Evolutionary conservation across 257 asterid species (phyloP).

Genomic region (Penstemon barbatus): DNA sequence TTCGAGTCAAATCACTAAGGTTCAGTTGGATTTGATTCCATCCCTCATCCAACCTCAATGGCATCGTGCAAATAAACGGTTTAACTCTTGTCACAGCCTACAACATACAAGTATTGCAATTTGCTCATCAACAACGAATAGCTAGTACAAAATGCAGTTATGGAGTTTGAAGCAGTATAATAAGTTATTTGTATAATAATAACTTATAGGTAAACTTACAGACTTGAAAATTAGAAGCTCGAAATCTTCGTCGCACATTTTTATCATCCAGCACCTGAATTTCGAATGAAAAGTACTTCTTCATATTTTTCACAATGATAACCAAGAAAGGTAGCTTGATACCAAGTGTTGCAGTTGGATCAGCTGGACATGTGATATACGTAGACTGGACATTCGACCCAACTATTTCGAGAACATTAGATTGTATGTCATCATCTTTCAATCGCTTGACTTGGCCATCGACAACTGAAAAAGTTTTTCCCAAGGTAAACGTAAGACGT

Average conservation of each 20-base stretch:
- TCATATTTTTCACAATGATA: conserved; percentile 80
- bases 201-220: conserved; percentile 64
- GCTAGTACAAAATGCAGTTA: background rate
- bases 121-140: background rate
- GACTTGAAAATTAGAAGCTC: conserved; percentile 99
- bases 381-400: conserved; percentile 88
- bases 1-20: conserved; percentile 79
- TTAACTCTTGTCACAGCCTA: conserved; percentile 90
- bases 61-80: conserved; percentile 95
- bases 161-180: background rate
- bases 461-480: conserved; percentile 54
- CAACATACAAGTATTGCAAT: conserved; percentile 22
- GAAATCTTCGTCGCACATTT: conserved; percentile 91
- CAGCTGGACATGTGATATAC: conserved; percentile 93
- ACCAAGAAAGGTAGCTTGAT: conserved; percentile 93
- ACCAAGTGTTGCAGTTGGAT: conserved; percentile 92
- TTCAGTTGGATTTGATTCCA: conserved; percentile 96
- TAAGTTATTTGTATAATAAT: conserved; percentile 20
- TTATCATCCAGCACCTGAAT: conserved; percentile 98
- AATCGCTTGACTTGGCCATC: conserved; percentile 82
- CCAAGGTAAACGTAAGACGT: conserved; percentile 16
- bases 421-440: conserved; percentile 94
- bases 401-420: conserved; percentile 77
- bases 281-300: conserved; percentile 94
- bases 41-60: conserved; percentile 88